Percentiles rank a stretch among this genome's conserved stretches.
Evolutionary conservation across 495 filamentous ascomycete genomes (phyloP).

Genomic region (Trichocladium antarcticum): DNA sequence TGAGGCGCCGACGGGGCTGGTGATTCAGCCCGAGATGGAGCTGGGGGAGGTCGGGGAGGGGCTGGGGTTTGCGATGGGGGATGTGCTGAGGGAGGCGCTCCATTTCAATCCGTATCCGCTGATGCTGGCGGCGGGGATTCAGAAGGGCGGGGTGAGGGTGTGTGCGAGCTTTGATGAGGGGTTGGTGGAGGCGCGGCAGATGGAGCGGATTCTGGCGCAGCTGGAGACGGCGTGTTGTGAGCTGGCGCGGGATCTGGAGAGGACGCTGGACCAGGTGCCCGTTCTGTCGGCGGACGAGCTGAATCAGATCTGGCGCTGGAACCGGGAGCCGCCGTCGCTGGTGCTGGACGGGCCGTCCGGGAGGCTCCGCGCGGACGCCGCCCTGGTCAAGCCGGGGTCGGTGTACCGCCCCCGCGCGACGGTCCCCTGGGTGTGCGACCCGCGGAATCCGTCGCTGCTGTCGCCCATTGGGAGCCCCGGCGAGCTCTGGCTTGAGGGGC

Average conservation of each 20-base stretch:
- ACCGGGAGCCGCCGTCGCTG: constrained; percentile 1
- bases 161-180: constrained; percentile 14
- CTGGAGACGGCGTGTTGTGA: constrained; percentile 9
- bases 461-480: constrained; percentile 58
- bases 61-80: constrained; percentile 28
- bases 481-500: constrained; percentile 63
- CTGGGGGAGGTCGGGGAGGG: constrained; percentile 18
- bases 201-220: constrained; percentile 9
- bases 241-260: neutral
- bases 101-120: constrained; percentile 17
- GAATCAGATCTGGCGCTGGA: constrained; percentile 12
- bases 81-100: constrained; percentile 9
- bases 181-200: neutral
- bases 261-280: constrained; percentile 1
- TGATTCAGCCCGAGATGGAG: constrained; percentile 35
- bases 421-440: constrained; percentile 20
- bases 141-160: constrained; percentile 6
- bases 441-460: constrained; percentile 26
- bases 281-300: neutral
- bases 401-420: constrained; percentile 4
- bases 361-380: neutral
- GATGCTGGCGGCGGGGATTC: constrained; percentile 12
- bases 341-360: neutral
- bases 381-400: neutral
- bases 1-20: constrained; percentile 41